phyloP scores from a whole-genome alignment of 306 rosid species.

The Prinsepia uniflora region DNA sequence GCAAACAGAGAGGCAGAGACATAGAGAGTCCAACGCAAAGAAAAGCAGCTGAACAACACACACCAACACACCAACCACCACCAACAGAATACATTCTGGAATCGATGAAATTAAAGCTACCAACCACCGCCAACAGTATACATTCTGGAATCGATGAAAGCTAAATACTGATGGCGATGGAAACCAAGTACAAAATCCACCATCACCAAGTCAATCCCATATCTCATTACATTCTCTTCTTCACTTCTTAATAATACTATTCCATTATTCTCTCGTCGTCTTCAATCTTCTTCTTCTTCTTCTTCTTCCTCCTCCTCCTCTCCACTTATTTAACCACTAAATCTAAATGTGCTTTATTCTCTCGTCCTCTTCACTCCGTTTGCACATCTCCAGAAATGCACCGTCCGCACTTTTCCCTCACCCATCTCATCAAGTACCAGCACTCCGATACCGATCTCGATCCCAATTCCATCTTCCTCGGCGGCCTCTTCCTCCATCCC shows the following conservation, averaged over 20 bases:
- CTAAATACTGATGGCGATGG: too few relatives aligned
- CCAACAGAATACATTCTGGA: too few relatives aligned
- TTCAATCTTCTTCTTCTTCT: conserved; percentile 20
- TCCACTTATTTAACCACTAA: neutral
- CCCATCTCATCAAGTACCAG: conserved; percentile 34
- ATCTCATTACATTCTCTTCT: neutral
- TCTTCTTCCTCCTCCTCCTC: too few relatives aligned
- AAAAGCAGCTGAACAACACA: too few relatives aligned
- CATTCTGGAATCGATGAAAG: too few relatives aligned
- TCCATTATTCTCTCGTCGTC: conserved; percentile 38
- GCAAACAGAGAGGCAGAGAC: too few relatives aligned
- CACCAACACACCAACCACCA: too few relatives aligned
- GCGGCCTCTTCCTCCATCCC: conserved; percentile 70
- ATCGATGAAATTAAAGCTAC: too few relatives aligned
- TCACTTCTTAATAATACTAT: neutral
- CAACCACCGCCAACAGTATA: too few relatives aligned
- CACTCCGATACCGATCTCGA: conserved; percentile 44
- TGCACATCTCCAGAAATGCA: conserved; percentile 28
- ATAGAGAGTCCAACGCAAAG: too few relatives aligned
- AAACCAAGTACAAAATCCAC: too few relatives aligned
- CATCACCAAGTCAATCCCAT: too few relatives aligned
- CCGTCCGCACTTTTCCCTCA: conserved; percentile 19
- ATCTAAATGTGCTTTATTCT: conserved; percentile 5
- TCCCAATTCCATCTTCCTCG: conserved; percentile 41
- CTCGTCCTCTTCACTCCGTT: conserved; percentile 7